Evolutionary conservation across 805 yeast genomes (phyloP), one percentile per base, ranked within the genome.

Genomic region (Pachysolen tannophilus): DNA sequence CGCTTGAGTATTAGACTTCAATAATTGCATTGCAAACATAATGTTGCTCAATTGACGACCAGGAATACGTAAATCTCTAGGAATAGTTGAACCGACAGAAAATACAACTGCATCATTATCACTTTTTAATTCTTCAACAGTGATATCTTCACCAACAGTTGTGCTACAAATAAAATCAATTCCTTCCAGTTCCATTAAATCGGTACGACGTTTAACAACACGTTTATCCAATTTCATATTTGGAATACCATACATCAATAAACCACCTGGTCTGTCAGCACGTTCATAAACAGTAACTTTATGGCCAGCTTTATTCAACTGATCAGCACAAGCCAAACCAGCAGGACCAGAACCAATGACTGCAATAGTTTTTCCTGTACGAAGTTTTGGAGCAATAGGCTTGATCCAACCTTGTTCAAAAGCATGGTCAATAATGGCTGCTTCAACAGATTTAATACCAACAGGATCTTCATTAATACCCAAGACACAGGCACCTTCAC

Each of bases 201-300:
- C 94, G 39, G 92, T 72, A 69, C 97, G 86, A 56, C 97, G 78
- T 66, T 86, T 83, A 41, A 90, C 96, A 55, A 92, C 75, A 17
- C 79, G 67, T 70, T 90, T 90, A 62, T 90, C 98, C 49, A 90
- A 72, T 67, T 90, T 90, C 98, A 90, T 90, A 70, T 90, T 90
- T 48, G 98, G 98, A 63, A 90, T 90, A 75, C 98, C 98, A 60
- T 90, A 90, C 97, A 92, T 92, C 65, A 90, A 62, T 56, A 90
- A 70, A 38, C 98, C 98, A 69, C 98, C 98, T 32, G 90, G 82
- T 59, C 97, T 77, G 64, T 92, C 97, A 34, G 88, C 69, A 57
- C 97, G 78, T 65, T 90, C 98, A 58, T 81, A 90, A 32, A 90
- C 92, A 24, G 88, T 84, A 34, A 92, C 97, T 11, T 56, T 49